Percentiles rank a stretch among this genome's conserved stretches.
phyloP scores from a whole-genome alignment of 2,329 filamentous ascomycete genomes.

The Leptosphaerulina australis region DNA sequence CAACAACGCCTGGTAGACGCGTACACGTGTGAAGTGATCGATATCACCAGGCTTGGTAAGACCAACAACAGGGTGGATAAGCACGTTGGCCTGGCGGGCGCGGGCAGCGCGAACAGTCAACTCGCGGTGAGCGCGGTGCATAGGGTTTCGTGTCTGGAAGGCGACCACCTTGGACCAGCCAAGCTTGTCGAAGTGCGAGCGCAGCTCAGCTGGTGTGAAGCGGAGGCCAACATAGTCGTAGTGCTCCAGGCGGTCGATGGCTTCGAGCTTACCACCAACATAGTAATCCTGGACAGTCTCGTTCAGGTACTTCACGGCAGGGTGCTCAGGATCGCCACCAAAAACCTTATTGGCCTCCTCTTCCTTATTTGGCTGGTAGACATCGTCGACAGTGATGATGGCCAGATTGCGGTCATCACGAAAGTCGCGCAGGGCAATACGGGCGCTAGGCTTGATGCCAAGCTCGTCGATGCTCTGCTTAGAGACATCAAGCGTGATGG shows the following conservation, averaged over 20 bases:
- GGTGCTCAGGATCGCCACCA: conserved; percentile 88
- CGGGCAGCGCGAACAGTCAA: conserved; percentile 96
- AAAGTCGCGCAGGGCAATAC: conserved; percentile 90
- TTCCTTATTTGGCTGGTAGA: conserved; percentile 95
- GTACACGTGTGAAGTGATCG: conserved; percentile 98
- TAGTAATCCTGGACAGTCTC: conserved; percentile 84
- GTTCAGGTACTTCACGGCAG: conserved; percentile 89
- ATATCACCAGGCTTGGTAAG: conserved; percentile 99
- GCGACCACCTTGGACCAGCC: conserved; percentile 97
- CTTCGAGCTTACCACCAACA: conserved; percentile 93
- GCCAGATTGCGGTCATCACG: conserved; percentile 95
- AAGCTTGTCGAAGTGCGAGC: conserved; percentile 98
- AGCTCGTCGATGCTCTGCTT: conserved; percentile 75
- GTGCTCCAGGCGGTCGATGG: conserved; percentile 93
- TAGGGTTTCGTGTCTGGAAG: conserved; percentile 97
- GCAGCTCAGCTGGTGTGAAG: conserved; percentile 92
- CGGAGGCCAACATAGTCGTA: conserved; percentile 98
- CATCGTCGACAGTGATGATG: conserved; percentile 92
- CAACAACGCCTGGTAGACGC: conserved; percentile 96
- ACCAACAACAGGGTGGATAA: conserved; percentile 98
- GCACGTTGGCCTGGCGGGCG: conserved; percentile 94
- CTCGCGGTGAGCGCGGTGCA: conserved; percentile 98
- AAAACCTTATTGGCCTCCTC: conserved; percentile 95
- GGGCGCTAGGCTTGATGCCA: conserved; percentile 77
- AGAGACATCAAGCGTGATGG: conserved; percentile 88